These are phyloP conservation scores for Chlamydomonas sp. DNA, from an alignment of 139 green algal genomes.

Conservation along the genomic window DNA sequence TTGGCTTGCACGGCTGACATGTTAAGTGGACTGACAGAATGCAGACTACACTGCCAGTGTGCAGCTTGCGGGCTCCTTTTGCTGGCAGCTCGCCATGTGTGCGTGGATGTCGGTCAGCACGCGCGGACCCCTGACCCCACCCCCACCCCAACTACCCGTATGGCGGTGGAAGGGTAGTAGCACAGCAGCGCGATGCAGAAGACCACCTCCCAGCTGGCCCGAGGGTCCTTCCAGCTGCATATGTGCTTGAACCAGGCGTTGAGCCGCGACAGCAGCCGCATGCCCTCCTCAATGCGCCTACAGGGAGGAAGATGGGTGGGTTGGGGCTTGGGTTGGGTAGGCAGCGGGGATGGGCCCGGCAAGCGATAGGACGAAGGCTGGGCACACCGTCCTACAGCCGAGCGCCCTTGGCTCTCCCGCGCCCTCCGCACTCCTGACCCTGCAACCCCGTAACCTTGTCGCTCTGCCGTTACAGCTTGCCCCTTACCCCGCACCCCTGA, in stretches of 20 bases:
- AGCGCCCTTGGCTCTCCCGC: no score
- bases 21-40: not conserved
- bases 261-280: slow-evolving; percentile 3
- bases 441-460: no score
- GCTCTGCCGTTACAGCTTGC: no score
- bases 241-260: slow-evolving; percentile 35
- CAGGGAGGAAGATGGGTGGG: not conserved
- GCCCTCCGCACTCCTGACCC: no score
- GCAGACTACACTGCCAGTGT: not conserved
- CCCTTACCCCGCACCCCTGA: no score
- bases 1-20: not conserved
- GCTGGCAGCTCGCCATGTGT: not conserved
- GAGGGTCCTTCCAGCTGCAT: slow-evolving; percentile 18
- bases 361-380: no score
- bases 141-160: not conserved
- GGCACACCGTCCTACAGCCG: no score
- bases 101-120: not conserved
- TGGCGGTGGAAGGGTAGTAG: slow-evolving; percentile 24
- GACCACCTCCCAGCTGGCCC: slow-evolving; percentile 29
- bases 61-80: not conserved
- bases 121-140: not conserved
- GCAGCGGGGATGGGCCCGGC: no score
- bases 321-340: not conserved
- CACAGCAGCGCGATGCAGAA: slow-evolving; percentile 37
- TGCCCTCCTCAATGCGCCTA: slow-evolving; percentile 24